Conservation (phyloP, 768 basidiomycete genomes). For the Dentipellis fragilis region DNA sequence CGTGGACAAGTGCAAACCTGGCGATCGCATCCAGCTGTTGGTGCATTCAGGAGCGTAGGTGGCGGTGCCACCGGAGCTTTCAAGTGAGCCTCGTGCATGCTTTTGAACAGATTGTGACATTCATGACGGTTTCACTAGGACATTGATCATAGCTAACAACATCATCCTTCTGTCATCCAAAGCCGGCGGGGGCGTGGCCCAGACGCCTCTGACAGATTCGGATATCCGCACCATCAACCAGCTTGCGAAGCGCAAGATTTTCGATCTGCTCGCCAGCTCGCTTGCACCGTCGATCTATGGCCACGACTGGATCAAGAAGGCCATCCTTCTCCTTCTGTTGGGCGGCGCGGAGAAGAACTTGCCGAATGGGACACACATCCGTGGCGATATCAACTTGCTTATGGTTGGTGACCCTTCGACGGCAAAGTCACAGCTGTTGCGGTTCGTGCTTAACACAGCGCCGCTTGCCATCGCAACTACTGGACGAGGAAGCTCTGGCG, state of each 20-base stretch:
- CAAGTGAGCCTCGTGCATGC: constrained; percentile 49
- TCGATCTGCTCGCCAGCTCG: constrained; percentile 82
- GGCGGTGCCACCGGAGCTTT: constrained; percentile 89
- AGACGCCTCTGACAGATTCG: constrained; percentile 81
- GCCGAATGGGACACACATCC: constrained; percentile 94
- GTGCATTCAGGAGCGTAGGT: constrained; percentile 88
- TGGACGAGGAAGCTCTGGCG: constrained; percentile 95
- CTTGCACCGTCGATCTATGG: constrained; percentile 97
- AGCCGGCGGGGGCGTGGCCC: constrained; percentile 89
- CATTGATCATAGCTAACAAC: constrained; percentile 89
- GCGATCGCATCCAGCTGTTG: constrained; percentile 97
- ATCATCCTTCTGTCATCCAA: constrained; percentile 92
- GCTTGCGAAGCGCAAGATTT: constrained; percentile 81
- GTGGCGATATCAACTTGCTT: constrained; percentile 97
- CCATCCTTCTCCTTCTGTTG: constrained; percentile 84
- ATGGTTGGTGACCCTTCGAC: constrained; percentile 99
- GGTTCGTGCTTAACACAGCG: constrained; percentile 92
- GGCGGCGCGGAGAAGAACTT: constrained; percentile 98
- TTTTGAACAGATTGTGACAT: not conserved
- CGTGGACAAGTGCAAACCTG: constrained; percentile 96
- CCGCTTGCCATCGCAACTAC: constrained; percentile 98
- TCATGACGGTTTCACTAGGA: constrained; percentile 35
- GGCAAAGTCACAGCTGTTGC: constrained; percentile 91
- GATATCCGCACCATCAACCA: constrained; percentile 97
- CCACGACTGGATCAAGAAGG: constrained; percentile 91